Conservation (phyloP, 345 rosid genomes). For the Aethionema arabicum region DNA sequence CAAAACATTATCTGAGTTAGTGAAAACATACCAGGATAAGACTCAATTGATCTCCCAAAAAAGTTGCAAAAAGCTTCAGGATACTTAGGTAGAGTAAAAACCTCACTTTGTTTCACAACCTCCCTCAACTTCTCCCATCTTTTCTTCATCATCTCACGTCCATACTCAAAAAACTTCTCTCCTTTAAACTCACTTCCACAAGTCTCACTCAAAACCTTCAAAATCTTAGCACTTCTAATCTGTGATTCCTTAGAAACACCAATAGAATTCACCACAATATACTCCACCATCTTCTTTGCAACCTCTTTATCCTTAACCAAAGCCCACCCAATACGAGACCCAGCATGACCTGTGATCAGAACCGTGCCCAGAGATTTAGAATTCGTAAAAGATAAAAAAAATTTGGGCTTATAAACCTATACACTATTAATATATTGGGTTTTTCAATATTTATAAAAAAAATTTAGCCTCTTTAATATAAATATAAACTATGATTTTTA, state of each 20-base stretch:
- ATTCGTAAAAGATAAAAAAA: too few relatives aligned
- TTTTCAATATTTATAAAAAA: too few relatives aligned
- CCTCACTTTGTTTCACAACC: slow-evolving; percentile 42
- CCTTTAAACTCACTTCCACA: slow-evolving; percentile 41
- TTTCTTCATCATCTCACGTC: slow-evolving; percentile 49
- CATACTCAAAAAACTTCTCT: slow-evolving; percentile 57
- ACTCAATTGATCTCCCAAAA: slow-evolving; percentile 38
- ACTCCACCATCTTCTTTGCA: slow-evolving; percentile 65
- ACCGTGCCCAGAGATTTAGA: too few relatives aligned
- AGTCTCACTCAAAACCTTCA: slow-evolving; percentile 46
- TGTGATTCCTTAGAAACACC: slow-evolving; percentile 91
- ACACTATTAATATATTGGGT: too few relatives aligned
- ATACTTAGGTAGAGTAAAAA: slow-evolving; percentile 55
- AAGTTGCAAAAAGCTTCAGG: slow-evolving; percentile 65
- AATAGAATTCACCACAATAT: slow-evolving; percentile 54
- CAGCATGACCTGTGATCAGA: slow-evolving; percentile 91
- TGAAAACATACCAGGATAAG: slow-evolving; percentile 58
- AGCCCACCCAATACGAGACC: slow-evolving; percentile 96
- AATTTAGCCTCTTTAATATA: too few relatives aligned
- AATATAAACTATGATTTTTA: too few relatives aligned
- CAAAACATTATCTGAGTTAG: too few relatives aligned
- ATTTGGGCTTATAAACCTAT: too few relatives aligned
- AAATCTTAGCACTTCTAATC: slow-evolving; percentile 70
- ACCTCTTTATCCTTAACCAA: slow-evolving; percentile 64
- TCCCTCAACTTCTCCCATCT: slow-evolving; percentile 67